Percentiles rank a stretch among this genome's conserved stretches.
These are phyloP conservation scores for Lachancea mirantina DNA, from an alignment of 805 yeast genomes.

Conservation along the genomic window DNA sequence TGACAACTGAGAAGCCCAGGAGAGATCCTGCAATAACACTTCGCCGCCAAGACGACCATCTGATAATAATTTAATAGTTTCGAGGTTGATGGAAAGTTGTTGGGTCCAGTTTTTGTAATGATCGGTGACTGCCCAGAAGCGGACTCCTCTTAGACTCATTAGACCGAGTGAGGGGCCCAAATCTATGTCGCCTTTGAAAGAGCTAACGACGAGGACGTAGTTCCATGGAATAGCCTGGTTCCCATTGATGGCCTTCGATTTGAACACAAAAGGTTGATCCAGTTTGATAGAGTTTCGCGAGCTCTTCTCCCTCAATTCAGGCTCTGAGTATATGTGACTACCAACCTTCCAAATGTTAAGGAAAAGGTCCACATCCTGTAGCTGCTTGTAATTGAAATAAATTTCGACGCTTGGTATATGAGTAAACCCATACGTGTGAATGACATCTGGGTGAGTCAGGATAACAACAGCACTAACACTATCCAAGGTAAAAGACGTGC, in stretches of 20 bases:
- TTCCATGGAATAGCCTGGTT: conserved; percentile 63
- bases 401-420: conserved; percentile 49
- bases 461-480: conserved; percentile 43
- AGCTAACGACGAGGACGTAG: conserved; percentile 47
- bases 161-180: conserved; percentile 81
- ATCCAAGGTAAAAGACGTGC: conserved; percentile 57
- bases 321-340: conserved; percentile 20
- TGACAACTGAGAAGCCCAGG: conserved; percentile 56
- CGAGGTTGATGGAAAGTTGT: conserved; percentile 54
- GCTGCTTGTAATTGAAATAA: conserved; percentile 70
- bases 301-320: conserved; percentile 9
- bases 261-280: conserved; percentile 7
- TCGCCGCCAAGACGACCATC: conserved; percentile 78
- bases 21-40: conserved; percentile 42
- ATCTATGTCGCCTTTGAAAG: conserved; percentile 53
- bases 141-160: conserved; percentile 45
- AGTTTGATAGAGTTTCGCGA: not conserved
- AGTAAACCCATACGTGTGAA: conserved; percentile 43
- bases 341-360: conserved; percentile 74
- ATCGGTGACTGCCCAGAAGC: conserved; percentile 61
- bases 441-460: conserved; percentile 36
- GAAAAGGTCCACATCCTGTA: conserved; percentile 80
- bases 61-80: conserved; percentile 44
- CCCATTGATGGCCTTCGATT: conserved; percentile 7
- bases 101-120: conserved; percentile 69